Conservation (phyloP, 164 flowering plant species). For the Vitis riparia region DNA sequence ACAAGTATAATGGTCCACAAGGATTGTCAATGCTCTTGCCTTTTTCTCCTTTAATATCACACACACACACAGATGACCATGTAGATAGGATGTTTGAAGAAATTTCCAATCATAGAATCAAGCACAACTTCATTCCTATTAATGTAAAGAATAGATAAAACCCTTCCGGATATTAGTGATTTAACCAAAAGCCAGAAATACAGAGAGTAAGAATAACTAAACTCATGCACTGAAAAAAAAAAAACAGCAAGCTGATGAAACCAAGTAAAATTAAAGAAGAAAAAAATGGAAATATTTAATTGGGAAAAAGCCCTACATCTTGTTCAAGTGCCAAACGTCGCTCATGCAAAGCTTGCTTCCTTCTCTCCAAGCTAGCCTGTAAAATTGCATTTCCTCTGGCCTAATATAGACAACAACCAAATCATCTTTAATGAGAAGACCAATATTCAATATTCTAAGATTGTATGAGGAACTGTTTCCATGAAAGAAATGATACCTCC, state of each 20-base stretch:
- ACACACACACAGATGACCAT: no score
- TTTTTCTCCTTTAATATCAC: no score
- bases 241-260: neutral
- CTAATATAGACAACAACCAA: conserved; percentile 35
- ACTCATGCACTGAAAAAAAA: neutral
- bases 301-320: conserved; percentile 60
- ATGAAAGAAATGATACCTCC: conserved; percentile 55
- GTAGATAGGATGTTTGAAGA: no score
- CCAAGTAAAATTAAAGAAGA: neutral
- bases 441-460: neutral
- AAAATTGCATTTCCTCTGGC: conserved; percentile 96
- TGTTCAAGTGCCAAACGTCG: conserved; percentile 98
- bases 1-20: no score
- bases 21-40: no score
- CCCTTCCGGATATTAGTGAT: no score
- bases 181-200: neutral
- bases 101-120: no score
- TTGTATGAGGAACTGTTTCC: neutral
- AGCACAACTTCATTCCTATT: no score
- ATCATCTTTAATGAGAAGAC: conserved; percentile 10
- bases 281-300: neutral
- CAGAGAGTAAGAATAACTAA: neutral
- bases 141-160: no score
- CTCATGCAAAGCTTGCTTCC: conserved; percentile 98
- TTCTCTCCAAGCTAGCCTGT: conserved; percentile 97